Base-by-base conservation (phyloP, 345 rosid species). In the Xanthoceras sorbifolium region DNA sequence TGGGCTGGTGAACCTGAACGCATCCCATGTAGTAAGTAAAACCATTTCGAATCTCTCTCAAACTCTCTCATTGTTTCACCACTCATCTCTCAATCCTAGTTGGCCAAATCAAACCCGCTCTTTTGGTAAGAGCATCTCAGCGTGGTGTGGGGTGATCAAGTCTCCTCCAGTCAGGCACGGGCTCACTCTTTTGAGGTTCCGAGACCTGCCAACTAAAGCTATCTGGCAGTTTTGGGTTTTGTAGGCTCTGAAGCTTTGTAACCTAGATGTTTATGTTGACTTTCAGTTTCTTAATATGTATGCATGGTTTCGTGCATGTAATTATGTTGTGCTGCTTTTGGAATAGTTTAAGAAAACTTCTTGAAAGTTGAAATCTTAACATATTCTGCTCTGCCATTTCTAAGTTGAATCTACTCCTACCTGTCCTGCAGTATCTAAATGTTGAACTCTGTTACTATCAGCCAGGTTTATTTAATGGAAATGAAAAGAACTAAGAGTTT, bases 1-100 rank as follows among this genome's bases (percentile, higher is more conserved):
- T 88, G 94, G 93, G 94, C 60, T 90, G 89, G 94, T 90, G 85
- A 92, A 15, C 64, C 26, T 6, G 6, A 7, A 36, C 40, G 40
- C 60, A n/a, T n/a, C n/a, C 25, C 60, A 54, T 54, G 26, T 1
- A 71, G 42, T 3, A 14, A 42, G 15, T 42, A 42, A 26, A 70
- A 40, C 18, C 1, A 12, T 11, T 40, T 52, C 26, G 9, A 5
- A 60, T 25, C 25, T 20, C 4, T 5, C 67, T 62, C 76, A 63
- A n/a, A 26, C 38, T 62, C 76, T 28, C 28, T 0, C 2, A 20
- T 28, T 26, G 40, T 26, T 25, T 59, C 25, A n/a, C 64, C 0
- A 8, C 14, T 44, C 14, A 3, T 44, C 50, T 0, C 1, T 18
- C n/a, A n/a, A n/a, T n/a, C n/a, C n/a, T n/a, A n/a, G n/a, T n/a